Evolutionary conservation across 192 early-diverging fungal species (phyloP).

Genomic region (Coemansia sp.): DNA sequence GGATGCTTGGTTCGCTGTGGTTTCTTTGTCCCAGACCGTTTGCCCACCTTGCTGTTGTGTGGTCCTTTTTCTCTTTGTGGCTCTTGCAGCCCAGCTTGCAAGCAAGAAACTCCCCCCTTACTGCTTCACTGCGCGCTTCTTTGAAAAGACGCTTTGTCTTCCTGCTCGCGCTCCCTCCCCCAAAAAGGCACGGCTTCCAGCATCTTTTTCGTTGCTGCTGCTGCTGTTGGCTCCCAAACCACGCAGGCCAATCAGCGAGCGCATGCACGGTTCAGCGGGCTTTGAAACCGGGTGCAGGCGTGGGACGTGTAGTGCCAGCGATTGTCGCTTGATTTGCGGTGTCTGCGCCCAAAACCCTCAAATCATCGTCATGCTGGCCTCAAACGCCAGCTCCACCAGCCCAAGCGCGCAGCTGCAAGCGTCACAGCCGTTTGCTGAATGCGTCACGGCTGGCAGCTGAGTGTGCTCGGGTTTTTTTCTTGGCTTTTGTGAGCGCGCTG

Average conservation of each 20-base stretch:
- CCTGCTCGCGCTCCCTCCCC: neutral
- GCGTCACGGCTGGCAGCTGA: too few relatives aligned
- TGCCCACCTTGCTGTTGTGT: neutral
- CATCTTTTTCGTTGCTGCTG: too few relatives aligned
- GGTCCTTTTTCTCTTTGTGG: neutral
- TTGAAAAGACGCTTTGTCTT: neutral
- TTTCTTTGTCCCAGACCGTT: neutral
- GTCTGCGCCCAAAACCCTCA: neutral
- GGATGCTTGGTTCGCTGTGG: neutral
- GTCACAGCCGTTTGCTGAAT: too few relatives aligned
- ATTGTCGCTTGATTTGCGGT: slow-evolving; percentile 31
- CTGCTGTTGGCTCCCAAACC: too few relatives aligned
- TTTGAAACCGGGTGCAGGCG: slow-evolving; percentile 23
- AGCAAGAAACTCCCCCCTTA: too few relatives aligned
- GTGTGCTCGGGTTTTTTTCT: too few relatives aligned
- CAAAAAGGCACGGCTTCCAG: neutral
- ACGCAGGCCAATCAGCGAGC: neutral
- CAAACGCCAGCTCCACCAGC: neutral
- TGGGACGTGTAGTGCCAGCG: slow-evolving; percentile 13
- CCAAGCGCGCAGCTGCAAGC: neutral
- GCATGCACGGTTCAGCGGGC: slow-evolving; percentile 21
- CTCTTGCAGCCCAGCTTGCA: neutral
- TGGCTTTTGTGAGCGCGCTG: too few relatives aligned
- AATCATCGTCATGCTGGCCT: neutral
- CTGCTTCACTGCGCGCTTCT: neutral